Evolutionary conservation across 2,329 filamentous ascomycete species (phyloP), one percentile per base, ranked within the genome.

Genomic region (Aspergillus caelatus): DNA sequence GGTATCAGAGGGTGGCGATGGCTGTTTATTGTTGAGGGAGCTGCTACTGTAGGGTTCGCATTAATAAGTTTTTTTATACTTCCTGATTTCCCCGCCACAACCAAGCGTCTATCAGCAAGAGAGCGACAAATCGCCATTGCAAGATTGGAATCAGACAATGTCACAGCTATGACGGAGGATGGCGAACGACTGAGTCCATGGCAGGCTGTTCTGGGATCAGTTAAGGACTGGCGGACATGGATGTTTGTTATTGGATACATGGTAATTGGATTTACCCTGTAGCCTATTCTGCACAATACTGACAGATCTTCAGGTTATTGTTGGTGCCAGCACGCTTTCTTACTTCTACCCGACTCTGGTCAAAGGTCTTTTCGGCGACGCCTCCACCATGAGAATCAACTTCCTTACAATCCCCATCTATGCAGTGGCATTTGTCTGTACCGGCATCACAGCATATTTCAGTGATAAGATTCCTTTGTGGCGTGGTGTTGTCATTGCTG

Each of bases 1-100:
- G 83, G 83, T 0, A 72, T 85, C 1, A 74, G 75, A 1, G 83
- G 83, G 1, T 85, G 83, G 84, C 68, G 82, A 58, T 87, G 84
- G 84, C 74, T 84, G 0, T 85, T 85, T 62, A 82, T 83, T 39
- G 74, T 81, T 12, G 78, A 81, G 58, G 77, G 79, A 2, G 68
- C 71, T 10, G 80, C 79, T 1, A 86, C 83, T 1, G 75, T 83
- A 19, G 78, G 79, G 0, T 79, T 77, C 70, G 80, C 81, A 0
- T 59, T 82, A 4, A 70, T 81, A 6, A 71, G 81, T 0, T 70
- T 72, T 14, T 84, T 84, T 67, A 75, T 85, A 39, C 75, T 85
- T 9, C 80, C 82, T 11, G 82, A 85, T 68, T 85, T 83, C 63
- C 83, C 84, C 3, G 76, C 79, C 4, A 83, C 79, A 52, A 81